Evolutionary conservation across 345 rosid species (phyloP), one percentile per base, ranked within the genome.

Genomic region (Mallotus nudiflorus): DNA sequence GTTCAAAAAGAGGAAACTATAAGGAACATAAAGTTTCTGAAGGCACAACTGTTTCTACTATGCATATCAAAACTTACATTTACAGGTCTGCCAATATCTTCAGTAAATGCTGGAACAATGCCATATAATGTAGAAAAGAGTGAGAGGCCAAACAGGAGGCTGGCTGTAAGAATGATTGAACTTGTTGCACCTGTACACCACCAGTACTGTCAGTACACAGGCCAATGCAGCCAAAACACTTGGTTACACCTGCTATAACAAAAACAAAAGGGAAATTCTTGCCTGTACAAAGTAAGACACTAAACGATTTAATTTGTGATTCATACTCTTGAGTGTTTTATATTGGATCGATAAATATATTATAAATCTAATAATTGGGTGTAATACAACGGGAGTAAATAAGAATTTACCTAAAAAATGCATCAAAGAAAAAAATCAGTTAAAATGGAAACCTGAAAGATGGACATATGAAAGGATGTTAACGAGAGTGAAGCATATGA

Each of bases 401-500:
- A n/a, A n/a, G n/a, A n/a, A n/a, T n/a, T n/a, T n/a, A n/a, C n/a
- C n/a, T n/a, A 53, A 44, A 28, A 42, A 4, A 22, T 15, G 65
- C 70, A 75, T 50, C 27, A 49, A 25, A 55, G 49, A n/a, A 67
- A 52, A 74, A 66, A 27, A 71, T 60, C 45, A 46, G 20, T 66
- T 37, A 54, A 69, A 67, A 37, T 62, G 40, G 44, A 66, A 80
- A 91, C 97, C 97, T 51, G 99, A 89, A 76, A 90, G 88, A 79
- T 95, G 97, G 71, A 92, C 73, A 82, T 95, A 95, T 18, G 99
- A 83, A 75, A 95, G 86, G 53, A 93, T 79, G 83, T 93, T 88
- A 62, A 84, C 87, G 84, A 90, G 64, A 33, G 96, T 89, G 75
- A 92, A 80, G 86, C 91, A 87, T 56, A 88, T 28, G 44, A 85